A percentile compares a stretch with the other conserved stretches of the same genome.
phyloP scores from a whole-genome alignment of 2,329 filamentous ascomycete genomes.

The Fusarium chlamydosporum region DNA sequence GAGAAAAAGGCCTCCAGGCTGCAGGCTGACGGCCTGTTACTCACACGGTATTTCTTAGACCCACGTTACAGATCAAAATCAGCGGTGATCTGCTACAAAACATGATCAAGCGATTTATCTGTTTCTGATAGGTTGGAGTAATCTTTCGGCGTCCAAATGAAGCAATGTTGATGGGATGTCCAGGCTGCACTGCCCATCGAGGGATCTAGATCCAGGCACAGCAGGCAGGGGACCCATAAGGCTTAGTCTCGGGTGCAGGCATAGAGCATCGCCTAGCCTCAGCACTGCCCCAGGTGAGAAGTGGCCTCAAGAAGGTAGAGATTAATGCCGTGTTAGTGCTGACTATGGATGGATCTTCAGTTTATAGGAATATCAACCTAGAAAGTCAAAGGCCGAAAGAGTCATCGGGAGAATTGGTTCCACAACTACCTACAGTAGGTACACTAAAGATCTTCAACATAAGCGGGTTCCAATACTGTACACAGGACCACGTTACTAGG shows the following conservation, averaged over 20 bases:
- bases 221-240: slow-evolving; percentile 13
- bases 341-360: neutral
- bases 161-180: slow-evolving; percentile 4
- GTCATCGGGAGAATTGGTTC: slow-evolving; percentile 3
- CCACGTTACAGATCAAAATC: slow-evolving; percentile 1
- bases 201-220: slow-evolving; percentile 27
- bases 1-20: neutral
- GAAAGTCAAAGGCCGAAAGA: slow-evolving; percentile 1
- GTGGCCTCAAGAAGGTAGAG: neutral
- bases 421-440: too few relatives aligned
- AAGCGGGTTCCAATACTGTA: neutral
- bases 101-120: too few relatives aligned
- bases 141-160: slow-evolving; percentile 5
- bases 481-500: too few relatives aligned
- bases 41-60: slow-evolving; percentile 29
- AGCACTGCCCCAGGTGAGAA: slow-evolving; percentile 7
- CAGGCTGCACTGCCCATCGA: slow-evolving; percentile 24
- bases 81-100: neutral
- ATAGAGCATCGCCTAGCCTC: neutral
- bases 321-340: neutral
- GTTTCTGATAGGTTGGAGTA: slow-evolving; percentile 5
- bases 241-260: slow-evolving; percentile 19
- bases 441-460: neutral
- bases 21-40: slow-evolving; percentile 31
- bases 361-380: neutral